These are phyloP conservation scores for Vaccinium myrtillus DNA, from an alignment of 148 eudicot genomes.

Conservation along the genomic window DNA sequence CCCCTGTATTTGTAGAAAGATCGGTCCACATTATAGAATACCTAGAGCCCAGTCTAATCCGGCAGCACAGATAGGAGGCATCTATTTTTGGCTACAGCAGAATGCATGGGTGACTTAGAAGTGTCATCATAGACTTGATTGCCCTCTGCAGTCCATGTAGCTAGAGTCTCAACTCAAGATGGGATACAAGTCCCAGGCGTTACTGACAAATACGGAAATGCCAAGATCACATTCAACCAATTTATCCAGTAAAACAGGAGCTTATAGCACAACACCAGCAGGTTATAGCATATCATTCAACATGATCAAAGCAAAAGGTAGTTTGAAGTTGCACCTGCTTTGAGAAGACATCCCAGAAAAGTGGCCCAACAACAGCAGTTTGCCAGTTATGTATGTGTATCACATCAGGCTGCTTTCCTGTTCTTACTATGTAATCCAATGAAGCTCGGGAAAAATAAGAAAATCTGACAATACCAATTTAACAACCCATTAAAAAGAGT, in stretches of 20 bases:
- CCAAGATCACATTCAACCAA: neutral
- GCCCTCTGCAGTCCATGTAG: neutral
- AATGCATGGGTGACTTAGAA: neutral
- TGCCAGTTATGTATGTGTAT: slow-evolving; percentile 73
- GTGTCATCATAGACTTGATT: neutral
- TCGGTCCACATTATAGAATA: neutral
- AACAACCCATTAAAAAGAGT: neutral
- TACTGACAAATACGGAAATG: neutral
- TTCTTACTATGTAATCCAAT: slow-evolving; percentile 61
- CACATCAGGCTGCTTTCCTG: slow-evolving; percentile 66
- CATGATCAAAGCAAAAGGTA: neutral
- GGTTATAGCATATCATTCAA: neutral
- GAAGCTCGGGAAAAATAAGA: slow-evolving; percentile 70
- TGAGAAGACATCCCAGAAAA: slow-evolving; percentile 71
- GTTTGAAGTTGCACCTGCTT: slow-evolving; percentile 43
- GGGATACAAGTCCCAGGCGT: neutral
- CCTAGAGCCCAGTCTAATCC: neutral
- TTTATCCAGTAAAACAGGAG: neutral
- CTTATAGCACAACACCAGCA: neutral
- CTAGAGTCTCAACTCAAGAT: neutral
- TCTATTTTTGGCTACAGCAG: neutral
- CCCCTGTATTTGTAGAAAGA: neutral
- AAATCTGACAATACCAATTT: slow-evolving; percentile 48
- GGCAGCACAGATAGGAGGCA: neutral
- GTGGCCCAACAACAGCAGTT: slow-evolving; percentile 68